Evolutionary conservation across 257 asterid genomes (phyloP).

Genomic region (Nicotiana attenuata): DNA sequence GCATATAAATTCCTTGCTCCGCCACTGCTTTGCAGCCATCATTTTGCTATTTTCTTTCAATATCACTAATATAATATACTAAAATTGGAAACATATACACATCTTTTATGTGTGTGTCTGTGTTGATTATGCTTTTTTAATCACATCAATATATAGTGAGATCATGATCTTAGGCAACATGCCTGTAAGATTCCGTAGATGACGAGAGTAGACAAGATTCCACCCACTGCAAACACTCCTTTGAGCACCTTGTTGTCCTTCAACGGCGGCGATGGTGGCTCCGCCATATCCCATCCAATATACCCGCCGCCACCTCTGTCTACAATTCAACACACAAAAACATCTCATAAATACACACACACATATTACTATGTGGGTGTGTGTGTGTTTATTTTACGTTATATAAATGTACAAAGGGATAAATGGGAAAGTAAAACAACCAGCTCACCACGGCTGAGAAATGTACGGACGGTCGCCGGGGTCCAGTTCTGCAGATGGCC

Average conservation of each 20-base stretch:
- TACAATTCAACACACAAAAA: background rate
- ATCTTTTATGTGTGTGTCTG: background rate
- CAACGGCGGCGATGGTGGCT: conserved; percentile 36
- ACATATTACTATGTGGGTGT: background rate
- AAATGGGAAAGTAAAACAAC: background rate
- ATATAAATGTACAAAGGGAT: background rate
- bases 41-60: background rate
- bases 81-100: background rate
- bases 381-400: background rate
- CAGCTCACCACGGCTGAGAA: background rate
- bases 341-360: background rate
- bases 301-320: background rate
- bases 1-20: too few relatives aligned
- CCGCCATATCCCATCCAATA: conserved; percentile 69
- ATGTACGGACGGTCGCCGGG: background rate
- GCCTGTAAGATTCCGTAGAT: conserved; percentile 92
- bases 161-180: background rate
- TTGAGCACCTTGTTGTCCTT: conserved; percentile 59
- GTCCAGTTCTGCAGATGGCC: background rate
- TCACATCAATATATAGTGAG: background rate
- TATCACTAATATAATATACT: too few relatives aligned
- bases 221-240: conserved; percentile 75
- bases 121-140: background rate
- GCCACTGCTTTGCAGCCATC: too few relatives aligned
- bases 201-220: conserved; percentile 90